These are phyloP conservation scores for Beauveria sp. DNA, from an alignment of 2,329 filamentous ascomycete species.

Conservation along the genomic window DNA sequence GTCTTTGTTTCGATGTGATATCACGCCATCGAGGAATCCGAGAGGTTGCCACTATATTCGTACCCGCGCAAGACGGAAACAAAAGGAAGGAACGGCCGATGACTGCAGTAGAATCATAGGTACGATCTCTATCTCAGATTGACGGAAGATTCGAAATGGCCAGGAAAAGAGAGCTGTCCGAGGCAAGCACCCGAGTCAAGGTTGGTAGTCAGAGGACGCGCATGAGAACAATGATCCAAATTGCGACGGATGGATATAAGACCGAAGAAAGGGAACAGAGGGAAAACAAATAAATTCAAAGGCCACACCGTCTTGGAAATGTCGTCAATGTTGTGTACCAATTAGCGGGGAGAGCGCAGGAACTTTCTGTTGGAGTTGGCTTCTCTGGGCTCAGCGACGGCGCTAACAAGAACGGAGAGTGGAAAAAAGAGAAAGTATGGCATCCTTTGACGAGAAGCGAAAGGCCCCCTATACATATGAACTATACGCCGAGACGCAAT, in stretches of 20 bases:
- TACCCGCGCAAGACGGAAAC: not conserved
- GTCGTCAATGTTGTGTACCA: not conserved
- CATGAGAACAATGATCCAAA: not conserved
- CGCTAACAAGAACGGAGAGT: conserved; percentile 2
- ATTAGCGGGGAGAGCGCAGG: conserved; percentile 4
- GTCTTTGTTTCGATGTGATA: not conserved
- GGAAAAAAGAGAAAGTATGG: not conserved
- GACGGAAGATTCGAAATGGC: not conserved
- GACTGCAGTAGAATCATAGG: not conserved
- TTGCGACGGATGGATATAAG: not conserved
- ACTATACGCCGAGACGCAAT: conserved; percentile 11
- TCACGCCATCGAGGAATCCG: conserved; percentile 1
- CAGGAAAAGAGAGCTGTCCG: not conserved
- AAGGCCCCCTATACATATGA: conserved; percentile 7
- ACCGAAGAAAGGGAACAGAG: not conserved
- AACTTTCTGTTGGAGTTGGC: not conserved
- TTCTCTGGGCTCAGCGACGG: not conserved
- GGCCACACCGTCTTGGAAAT: not conserved
- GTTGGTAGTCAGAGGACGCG: not conserved
- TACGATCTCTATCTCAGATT: not conserved
- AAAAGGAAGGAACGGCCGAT: not conserved
- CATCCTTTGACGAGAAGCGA: not conserved
- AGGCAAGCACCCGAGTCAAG: conserved; percentile 5
- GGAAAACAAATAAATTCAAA: not conserved
- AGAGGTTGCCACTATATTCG: not conserved